These are phyloP conservation scores for Colletotrichum liaoningense DNA, from an alignment of 2,329 filamentous ascomycete species.

Conservation along the genomic window DNA sequence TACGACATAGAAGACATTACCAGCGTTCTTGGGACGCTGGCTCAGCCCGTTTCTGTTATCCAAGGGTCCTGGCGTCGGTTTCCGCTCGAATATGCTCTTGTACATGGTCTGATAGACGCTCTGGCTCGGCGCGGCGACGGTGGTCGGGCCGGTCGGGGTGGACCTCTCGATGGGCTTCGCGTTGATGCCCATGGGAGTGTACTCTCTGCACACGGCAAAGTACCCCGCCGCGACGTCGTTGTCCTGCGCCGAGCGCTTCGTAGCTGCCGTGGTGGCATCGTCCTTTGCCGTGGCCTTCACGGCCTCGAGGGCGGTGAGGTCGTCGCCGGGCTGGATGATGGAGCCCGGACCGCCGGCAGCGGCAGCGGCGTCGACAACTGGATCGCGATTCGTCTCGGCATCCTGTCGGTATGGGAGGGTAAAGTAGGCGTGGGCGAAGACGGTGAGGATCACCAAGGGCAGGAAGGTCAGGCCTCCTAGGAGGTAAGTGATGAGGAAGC, in stretches of 20 bases:
- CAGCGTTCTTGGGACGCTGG: constrained; percentile 71
- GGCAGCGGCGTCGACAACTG: constrained; percentile 47
- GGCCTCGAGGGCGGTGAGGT: constrained; percentile 71
- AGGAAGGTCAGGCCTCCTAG: constrained; percentile 90
- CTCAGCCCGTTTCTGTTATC: constrained; percentile 60
- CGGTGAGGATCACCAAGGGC: constrained; percentile 72
- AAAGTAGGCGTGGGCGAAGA: constrained; percentile 76
- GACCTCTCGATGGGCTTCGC: constrained; percentile 90
- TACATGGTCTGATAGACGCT: constrained; percentile 99
- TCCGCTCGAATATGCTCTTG: constrained; percentile 91
- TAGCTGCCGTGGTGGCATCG: constrained; percentile 53
- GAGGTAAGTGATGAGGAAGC: constrained; percentile 81
- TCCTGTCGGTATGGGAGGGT: constrained; percentile 69
- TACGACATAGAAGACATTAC: constrained; percentile 94
- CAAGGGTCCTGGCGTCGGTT: constrained; percentile 59
- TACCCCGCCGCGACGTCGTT: constrained; percentile 88
- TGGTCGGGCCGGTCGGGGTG: constrained; percentile 80
- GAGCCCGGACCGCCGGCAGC: constrained; percentile 43
- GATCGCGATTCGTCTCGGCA: constrained; percentile 43
- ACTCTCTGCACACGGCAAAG: constrained; percentile 95
- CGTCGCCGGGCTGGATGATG: constrained; percentile 71
- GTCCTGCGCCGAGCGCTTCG: constrained; percentile 68
- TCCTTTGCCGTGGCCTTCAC: constrained; percentile 67
- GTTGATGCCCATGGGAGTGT: constrained; percentile 90
- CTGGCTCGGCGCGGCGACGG: constrained; percentile 82